Evolutionary conservation across 768 basidiomycete species (phyloP).

Genomic region (Calocera cornea): DNA sequence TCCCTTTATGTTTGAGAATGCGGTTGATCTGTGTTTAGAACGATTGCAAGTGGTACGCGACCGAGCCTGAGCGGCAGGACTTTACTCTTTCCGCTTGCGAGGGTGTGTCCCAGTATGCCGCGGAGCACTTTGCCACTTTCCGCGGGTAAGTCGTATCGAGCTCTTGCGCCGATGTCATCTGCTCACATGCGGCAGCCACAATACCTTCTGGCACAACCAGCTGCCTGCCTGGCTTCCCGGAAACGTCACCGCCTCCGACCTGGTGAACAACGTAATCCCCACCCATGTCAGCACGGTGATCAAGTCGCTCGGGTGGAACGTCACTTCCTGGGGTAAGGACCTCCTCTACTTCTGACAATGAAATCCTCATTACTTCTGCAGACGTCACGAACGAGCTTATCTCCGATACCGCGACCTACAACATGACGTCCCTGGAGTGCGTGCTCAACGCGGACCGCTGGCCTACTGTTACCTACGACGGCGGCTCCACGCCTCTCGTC

Average conservation of each 20-base stretch:
- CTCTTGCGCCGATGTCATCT: background rate
- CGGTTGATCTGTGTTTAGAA: background rate
- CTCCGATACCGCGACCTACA: background rate
- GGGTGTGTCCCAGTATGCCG: background rate
- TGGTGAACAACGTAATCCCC: background rate
- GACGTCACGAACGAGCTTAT: constrained; percentile 1
- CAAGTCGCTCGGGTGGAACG: background rate
- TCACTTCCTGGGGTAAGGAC: background rate
- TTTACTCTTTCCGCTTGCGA: background rate
- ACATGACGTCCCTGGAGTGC: background rate
- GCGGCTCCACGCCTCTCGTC: background rate
- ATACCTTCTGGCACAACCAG: constrained; percentile 3
- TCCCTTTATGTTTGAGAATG: no score
- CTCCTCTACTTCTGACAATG: no score
- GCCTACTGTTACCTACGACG: background rate
- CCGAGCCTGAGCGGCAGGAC: background rate
- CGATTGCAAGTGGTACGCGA: background rate
- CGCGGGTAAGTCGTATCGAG: background rate
- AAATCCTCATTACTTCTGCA: background rate
- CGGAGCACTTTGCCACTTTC: background rate
- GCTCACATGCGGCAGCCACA: background rate
- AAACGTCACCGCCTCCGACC: background rate
- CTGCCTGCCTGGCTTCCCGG: background rate
- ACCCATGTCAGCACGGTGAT: background rate
- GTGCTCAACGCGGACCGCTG: constrained; percentile 1